These are phyloP conservation scores for Vitis hybrid DNA, from an alignment of 177 flowering plant genomes.

Conservation along the genomic window DNA sequence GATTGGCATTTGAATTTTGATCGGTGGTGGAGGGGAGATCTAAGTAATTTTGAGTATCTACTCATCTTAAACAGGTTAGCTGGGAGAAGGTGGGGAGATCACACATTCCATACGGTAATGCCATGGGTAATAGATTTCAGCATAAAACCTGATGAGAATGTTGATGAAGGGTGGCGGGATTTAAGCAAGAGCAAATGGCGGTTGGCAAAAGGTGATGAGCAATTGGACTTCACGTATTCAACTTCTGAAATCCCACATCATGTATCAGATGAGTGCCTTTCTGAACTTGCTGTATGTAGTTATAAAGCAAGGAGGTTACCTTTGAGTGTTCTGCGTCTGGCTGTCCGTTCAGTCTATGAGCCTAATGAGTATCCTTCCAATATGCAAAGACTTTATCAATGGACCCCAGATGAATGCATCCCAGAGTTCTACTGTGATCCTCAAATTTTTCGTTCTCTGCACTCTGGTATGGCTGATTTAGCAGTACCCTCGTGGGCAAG, in stretches of 20 bases:
- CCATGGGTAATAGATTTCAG: conserved; percentile 99
- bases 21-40: conserved; percentile 88
- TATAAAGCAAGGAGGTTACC: conserved; percentile 97
- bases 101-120: conserved; percentile 87
- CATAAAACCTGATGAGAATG: conserved; percentile 65
- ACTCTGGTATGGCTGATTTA: conserved; percentile 86
- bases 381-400: conserved; percentile 95
- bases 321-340: conserved; percentile 71
- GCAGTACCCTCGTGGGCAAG: conserved; percentile 87
- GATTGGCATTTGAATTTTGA: conserved; percentile 71
- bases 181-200: conserved; percentile 94
- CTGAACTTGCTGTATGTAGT: conserved; percentile 98
- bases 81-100: conserved; percentile 98
- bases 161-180: conserved; percentile 87
- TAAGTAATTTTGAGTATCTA: conserved; percentile 92
- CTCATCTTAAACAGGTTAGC: conserved; percentile 82
- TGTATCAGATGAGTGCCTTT: conserved; percentile 96
- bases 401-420: conserved; percentile 99
- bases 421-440: conserved; percentile 95
- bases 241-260: conserved; percentile 96
- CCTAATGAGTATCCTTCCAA: conserved; percentile 97
- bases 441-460: conserved; percentile 66
- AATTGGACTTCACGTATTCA: conserved; percentile 91
- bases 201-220: conserved; percentile 97
- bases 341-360: conserved; percentile 97